A percentile compares a stretch with the other conserved stretches of the same genome.
Evolutionary conservation across 2,329 filamentous ascomycete species (phyloP).

Genomic region (Xylaria sp.): DNA sequence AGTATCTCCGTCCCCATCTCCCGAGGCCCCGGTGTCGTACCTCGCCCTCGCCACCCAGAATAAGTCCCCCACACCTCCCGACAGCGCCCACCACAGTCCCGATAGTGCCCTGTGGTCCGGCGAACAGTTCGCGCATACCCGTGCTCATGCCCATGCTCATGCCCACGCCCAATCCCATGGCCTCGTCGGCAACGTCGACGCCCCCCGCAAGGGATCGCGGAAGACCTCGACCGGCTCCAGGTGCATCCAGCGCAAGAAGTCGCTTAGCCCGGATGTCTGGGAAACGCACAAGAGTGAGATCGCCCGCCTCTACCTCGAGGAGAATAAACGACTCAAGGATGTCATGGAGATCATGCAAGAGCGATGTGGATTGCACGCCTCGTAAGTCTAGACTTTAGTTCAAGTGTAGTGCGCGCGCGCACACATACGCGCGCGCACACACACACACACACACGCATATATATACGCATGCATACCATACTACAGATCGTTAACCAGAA

Average conservation of each 20-base stretch:
- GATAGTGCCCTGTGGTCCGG: conserved; percentile 3
- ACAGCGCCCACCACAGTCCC: background rate
- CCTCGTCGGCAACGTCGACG: conserved; percentile 4
- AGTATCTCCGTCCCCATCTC: conserved; percentile 20
- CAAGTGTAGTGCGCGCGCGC: no score
- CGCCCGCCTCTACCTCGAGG: conserved; percentile 32
- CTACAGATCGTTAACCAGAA: conserved; percentile 21
- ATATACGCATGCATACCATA: no score
- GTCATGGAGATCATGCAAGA: conserved; percentile 35
- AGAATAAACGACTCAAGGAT: conserved; percentile 36
- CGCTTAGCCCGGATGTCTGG: conserved; percentile 30
- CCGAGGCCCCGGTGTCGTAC: conserved; percentile 10
- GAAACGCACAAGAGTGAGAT: conserved; percentile 33
- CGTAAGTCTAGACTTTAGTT: conserved; percentile 29
- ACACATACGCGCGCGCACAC: no score
- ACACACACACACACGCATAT: no score
- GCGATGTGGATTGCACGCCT: conserved; percentile 31
- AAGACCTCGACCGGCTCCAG: conserved; percentile 9
- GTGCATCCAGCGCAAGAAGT: conserved; percentile 26
- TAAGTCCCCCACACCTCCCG: conserved; percentile 4
- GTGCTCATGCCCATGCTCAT: no score
- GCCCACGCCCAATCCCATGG: conserved; percentile 7
- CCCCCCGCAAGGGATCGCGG: conserved; percentile 12
- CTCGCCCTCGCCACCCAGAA: conserved; percentile 13
- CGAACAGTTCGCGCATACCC: conserved; percentile 13